A percentile compares a stretch with the other conserved stretches of the same genome.
These are phyloP conservation scores for Epichloe aotearoae DNA, from an alignment of 2,329 filamentous ascomycete species.

Conservation along the genomic window DNA sequence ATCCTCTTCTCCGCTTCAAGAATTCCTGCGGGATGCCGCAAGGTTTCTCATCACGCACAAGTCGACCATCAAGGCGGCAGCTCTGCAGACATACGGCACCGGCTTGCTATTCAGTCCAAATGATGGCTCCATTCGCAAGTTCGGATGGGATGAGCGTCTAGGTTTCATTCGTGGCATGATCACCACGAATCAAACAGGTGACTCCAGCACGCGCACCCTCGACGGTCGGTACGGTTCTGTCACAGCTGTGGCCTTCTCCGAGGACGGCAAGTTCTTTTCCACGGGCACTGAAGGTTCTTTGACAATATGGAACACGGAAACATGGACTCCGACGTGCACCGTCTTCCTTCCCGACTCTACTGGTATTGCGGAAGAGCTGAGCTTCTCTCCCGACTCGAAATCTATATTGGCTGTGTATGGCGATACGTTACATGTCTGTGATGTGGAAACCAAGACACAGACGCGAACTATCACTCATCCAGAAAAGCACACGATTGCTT, in stretches of 20 bases:
- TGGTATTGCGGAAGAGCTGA: slow-evolving; percentile 6
- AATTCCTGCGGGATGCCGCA: slow-evolving; percentile 16
- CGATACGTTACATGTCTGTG: slow-evolving; percentile 5
- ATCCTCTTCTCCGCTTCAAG: slow-evolving; percentile 5
- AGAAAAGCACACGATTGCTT: slow-evolving; percentile 5
- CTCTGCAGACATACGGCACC: slow-evolving; percentile 22
- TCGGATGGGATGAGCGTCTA: slow-evolving; percentile 9
- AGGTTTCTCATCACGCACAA: slow-evolving; percentile 14
- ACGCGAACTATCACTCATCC: neutral
- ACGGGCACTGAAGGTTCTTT: slow-evolving; percentile 7
- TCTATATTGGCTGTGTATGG: slow-evolving; percentile 6
- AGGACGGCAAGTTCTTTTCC: slow-evolving; percentile 5
- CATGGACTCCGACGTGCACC: slow-evolving; percentile 3
- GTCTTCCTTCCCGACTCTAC: slow-evolving; percentile 6
- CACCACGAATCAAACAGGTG: slow-evolving; percentile 6
- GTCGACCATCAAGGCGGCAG: slow-evolving; percentile 14
- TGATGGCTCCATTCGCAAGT: slow-evolving; percentile 9
- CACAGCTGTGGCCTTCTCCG: slow-evolving; percentile 6
- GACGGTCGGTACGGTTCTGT: slow-evolving; percentile 6
- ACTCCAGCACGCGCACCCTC: slow-evolving; percentile 5
- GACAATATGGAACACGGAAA: slow-evolving; percentile 2
- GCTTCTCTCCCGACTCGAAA: slow-evolving; percentile 6
- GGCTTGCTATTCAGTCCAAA: slow-evolving; percentile 19
- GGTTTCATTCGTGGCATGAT: slow-evolving; percentile 8
- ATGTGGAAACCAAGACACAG: slow-evolving; percentile 5